Evolutionary conservation across 768 basidiomycete species (phyloP), one percentile per base, ranked within the genome.

Genomic region (Leucosporidium yakuticum): DNA sequence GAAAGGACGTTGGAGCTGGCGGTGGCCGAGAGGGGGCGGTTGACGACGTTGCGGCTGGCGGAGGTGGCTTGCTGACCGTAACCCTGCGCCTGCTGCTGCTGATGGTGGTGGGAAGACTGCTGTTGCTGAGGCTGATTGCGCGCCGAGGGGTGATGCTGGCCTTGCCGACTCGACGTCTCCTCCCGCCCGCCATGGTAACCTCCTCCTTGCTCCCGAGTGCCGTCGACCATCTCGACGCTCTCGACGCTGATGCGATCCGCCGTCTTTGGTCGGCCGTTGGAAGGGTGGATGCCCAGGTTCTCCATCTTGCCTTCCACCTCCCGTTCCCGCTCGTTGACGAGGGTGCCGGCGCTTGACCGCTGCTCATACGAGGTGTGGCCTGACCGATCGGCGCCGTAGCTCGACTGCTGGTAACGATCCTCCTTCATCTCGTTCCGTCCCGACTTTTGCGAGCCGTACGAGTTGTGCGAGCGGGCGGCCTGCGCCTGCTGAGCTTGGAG

Each of bases 261-360:
- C 48, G 48, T 23, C 60, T 59, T 25, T 44, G 39, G 39, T 15
- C 39, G 39, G 14, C 39, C 39, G 39, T 39, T 23, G n/a, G 20
- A 21, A 2, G 25, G 31, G 17, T 59, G 58, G 20, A 72, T 32
- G 8, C 67, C 67, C 48, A 72, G 53, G 56, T 49, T 60, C 53
- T 64, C 58, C 64, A 72, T 65, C 67, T 64, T 67, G 68, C 68
- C 62, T 56, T 73, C 60, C 11, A 72, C 67, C n/a, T 72, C 64
- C n/a, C 63, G 59, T 21, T 44, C 53, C 29, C 62, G 39, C 59
- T 51, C 50, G 50, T 51, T 23, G 29, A 21, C 55, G 25, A 25
- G 44, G 14, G 59, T 60, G 27, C 44, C 59, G 27, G 15, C 44
- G 25, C 59, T 60, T 15, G 39, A 44, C 39, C 39, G 39, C 39